phyloP scores from a whole-genome alignment of 176 grass and related monocot species.

The Zoysia japonica region DNA sequence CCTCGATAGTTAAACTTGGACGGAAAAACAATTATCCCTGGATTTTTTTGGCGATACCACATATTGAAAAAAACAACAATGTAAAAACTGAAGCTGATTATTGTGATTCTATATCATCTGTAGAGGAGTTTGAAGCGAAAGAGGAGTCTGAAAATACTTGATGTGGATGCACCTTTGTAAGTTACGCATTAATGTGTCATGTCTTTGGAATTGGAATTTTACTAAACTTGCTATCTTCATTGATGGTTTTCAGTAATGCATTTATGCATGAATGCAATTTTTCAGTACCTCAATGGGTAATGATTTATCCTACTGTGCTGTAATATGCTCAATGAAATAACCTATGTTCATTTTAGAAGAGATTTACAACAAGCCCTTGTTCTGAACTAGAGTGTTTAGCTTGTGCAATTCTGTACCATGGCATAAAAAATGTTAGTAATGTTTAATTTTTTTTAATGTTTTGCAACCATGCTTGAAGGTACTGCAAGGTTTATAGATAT shows the following conservation, averaged over 20 bases:
- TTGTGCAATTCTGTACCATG: not conserved
- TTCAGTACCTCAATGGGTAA: constrained; percentile 12
- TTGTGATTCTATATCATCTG: not conserved
- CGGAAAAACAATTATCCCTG: constrained; percentile 41
- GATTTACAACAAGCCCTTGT: constrained; percentile 3
- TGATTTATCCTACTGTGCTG: not conserved
- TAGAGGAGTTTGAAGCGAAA: not conserved
- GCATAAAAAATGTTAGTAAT: too few relatives aligned
- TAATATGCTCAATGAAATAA: constrained; percentile 8
- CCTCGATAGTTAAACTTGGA: constrained; percentile 39
- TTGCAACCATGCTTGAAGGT: not conserved
- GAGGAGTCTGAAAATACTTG: not conserved
- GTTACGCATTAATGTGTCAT: constrained; percentile 5
- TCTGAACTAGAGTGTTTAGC: constrained; percentile 2
- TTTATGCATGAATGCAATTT: not conserved
- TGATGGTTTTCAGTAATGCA: constrained; percentile 2
- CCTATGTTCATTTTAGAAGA: constrained; percentile 13
- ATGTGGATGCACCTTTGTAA: constrained; percentile 11
- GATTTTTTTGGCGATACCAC: constrained; percentile 32
- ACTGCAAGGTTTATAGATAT: not conserved
- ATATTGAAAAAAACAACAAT: not conserved
- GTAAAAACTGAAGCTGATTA: constrained; percentile 1
- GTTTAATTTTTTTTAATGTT: too few relatives aligned
- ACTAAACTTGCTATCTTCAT: not conserved
- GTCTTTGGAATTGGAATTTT: not conserved